These are phyloP conservation scores for Triangularia verruculosa DNA, from an alignment of 2,329 filamentous ascomycete species.

Conservation along the genomic window DNA sequence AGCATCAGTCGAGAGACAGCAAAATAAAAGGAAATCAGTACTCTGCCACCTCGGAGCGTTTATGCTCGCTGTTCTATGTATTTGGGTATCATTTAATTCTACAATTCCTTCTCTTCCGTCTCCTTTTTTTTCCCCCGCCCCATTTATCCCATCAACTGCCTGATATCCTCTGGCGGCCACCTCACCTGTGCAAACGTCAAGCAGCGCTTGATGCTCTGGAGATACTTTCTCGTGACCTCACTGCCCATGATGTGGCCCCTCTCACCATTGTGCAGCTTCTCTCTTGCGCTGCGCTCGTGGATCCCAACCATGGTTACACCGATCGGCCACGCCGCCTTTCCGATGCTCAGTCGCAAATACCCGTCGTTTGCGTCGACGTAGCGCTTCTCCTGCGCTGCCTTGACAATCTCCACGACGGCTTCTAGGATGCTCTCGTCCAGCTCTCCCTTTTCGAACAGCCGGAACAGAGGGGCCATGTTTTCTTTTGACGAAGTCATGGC, in stretches of 20 bases:
- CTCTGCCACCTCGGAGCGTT: no score
- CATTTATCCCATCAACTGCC: slow-evolving; percentile 85
- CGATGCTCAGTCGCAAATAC: slow-evolving; percentile 88
- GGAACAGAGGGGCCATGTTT: slow-evolving; percentile 86
- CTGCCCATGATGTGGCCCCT: slow-evolving; percentile 97
- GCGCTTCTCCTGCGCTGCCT: slow-evolving; percentile 81
- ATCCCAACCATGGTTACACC: slow-evolving; percentile 99
- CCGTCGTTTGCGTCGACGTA: slow-evolving; percentile 98
- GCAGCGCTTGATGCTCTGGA: slow-evolving; percentile 97
- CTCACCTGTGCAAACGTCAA: slow-evolving; percentile 94
- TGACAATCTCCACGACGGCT: slow-evolving; percentile 86
- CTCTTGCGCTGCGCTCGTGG: slow-evolving; percentile 90
- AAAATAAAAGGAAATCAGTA: background rate
- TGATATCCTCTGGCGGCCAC: slow-evolving; percentile 89
- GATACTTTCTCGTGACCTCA: slow-evolving; percentile 89
- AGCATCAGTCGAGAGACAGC: background rate
- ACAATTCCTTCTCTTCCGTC: background rate
- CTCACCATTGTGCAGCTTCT: slow-evolving; percentile 86
- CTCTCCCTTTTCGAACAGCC: slow-evolving; percentile 78
- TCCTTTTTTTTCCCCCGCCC: background rate
- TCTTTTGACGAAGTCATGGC: slow-evolving; percentile 85
- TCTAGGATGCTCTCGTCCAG: slow-evolving; percentile 75
- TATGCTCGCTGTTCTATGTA: background rate
- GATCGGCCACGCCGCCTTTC: slow-evolving; percentile 97
- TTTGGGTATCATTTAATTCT: slow-evolving; percentile 20